Conservation (phyloP, 1,284 basidiomycete genomes). For the Cystobasidiaceae sp. region DNA sequence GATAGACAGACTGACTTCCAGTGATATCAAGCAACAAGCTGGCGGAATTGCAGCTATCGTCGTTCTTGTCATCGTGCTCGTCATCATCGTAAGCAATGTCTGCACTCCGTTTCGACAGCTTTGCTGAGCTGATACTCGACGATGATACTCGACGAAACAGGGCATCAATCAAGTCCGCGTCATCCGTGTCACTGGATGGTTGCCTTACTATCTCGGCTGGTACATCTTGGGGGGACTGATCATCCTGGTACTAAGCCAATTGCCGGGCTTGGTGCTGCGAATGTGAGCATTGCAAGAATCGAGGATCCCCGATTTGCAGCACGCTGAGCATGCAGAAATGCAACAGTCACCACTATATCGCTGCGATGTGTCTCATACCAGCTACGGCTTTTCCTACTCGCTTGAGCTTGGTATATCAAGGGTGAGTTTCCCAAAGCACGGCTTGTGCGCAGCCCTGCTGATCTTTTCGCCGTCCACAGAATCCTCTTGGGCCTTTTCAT, state of each 20-base stretch:
- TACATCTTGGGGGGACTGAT: conserved; percentile 59
- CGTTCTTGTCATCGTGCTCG: conserved; percentile 58
- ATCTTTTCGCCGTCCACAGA: too few relatives aligned
- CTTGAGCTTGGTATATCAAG: conserved; percentile 69
- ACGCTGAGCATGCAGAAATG: background rate
- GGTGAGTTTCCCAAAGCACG: conserved; percentile 44
- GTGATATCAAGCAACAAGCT: conserved; percentile 63
- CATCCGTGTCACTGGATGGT: conserved; percentile 73
- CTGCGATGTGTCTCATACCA: conserved; percentile 68
- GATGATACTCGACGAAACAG: too few relatives aligned
- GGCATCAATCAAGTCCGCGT: conserved; percentile 69
- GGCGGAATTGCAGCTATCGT: conserved; percentile 69
- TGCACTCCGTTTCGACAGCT: too few relatives aligned
- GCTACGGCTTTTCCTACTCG: conserved; percentile 75
- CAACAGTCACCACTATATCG: conserved; percentile 54
- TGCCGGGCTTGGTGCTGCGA: conserved; percentile 55
- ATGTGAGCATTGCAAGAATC: conserved; percentile 29
- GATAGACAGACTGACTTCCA: conserved; percentile 63
- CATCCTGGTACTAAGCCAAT: conserved; percentile 60
- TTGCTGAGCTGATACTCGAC: too few relatives aligned
- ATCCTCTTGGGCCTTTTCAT: conserved; percentile 71
- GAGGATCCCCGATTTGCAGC: background rate
- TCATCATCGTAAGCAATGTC: conserved; percentile 60
- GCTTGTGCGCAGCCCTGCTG: too few relatives aligned
- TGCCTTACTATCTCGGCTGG: conserved; percentile 53